Base-by-base conservation (phyloP, 441 rosid species). In the Populus tomentosa region DNA sequence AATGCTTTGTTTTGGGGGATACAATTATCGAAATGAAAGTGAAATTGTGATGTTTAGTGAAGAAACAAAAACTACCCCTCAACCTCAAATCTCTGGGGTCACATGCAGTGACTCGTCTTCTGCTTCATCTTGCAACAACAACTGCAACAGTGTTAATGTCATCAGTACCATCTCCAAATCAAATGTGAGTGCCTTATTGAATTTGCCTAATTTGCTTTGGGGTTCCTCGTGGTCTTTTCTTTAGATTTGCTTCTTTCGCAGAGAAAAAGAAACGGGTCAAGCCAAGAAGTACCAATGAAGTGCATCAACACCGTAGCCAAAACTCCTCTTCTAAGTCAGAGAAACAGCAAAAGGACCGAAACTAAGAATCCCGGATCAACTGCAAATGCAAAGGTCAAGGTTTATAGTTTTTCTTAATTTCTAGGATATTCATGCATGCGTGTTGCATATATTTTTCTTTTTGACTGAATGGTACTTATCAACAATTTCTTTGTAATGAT, bases 1-100 rank as follows among this genome's bases (percentile, higher is more conserved):
- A 86, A 92, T 94, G 97, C 95, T 94, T 40, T 90, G 95, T 78
- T 94, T 94, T 73, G 97, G 92, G 7, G 84, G 85, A 16, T 53
- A 6, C n/a, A 53, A 6, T 56, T 70, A n/a, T 18, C 62, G 84
- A 72, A 79, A 72, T 69, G 86, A 79, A 73, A 80, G 64, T 23
- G 40, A 84, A 21, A 56, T 32, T 46, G 71, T 86, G 0, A 11
- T 80, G 67, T 80, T 77, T 70, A 18, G 75, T 35, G 77, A 77
- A 53, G 72, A 79, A 24, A 36, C 75, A 28, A 40, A 16, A 75
- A 73, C 38, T 14, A 24, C 80, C 14, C 71, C 75, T 3, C 32
- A 3, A 30, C 32, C 32, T 82, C 85, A 77, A 74, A 81, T 80
- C 42, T 81, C 85, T 28, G 86, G 79, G 4, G 72, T 86, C 75